phyloP scores from a whole-genome alignment of 345 rosid species.

The Aethionema arabicum region DNA sequence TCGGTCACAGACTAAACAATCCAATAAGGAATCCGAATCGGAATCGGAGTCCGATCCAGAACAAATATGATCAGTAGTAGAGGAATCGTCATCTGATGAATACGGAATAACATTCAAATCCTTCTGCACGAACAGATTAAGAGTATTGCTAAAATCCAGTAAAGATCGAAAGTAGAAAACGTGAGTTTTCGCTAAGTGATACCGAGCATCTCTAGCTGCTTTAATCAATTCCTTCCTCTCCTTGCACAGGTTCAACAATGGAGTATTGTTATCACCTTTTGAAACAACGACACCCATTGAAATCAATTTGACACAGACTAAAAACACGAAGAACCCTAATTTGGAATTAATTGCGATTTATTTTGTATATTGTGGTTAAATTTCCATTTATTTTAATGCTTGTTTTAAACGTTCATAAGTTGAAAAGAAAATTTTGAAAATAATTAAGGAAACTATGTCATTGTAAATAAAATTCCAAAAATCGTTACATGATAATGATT shows the following conservation, averaged over 20 bases:
- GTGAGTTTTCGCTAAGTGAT: conserved; percentile 36
- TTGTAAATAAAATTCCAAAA: too few relatives aligned
- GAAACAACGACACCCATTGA: conserved; percentile 30
- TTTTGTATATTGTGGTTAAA: neutral
- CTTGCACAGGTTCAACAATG: conserved; percentile 39
- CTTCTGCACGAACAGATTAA: conserved; percentile 35
- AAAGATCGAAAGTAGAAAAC: conserved; percentile 37
- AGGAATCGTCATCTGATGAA: conserved; percentile 29
- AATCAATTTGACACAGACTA: neutral
- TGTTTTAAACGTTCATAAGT: too few relatives aligned
- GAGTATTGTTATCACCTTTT: conserved; percentile 28
- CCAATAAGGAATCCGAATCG: conserved; percentile 12
- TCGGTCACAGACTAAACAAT: conserved; percentile 6
- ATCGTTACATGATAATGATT: too few relatives aligned
- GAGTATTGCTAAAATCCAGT: conserved; percentile 26
- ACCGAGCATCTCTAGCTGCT: conserved; percentile 35
- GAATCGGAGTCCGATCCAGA: conserved; percentile 21
- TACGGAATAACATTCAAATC: conserved; percentile 25
- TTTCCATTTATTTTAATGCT: too few relatives aligned
- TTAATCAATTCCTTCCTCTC: conserved; percentile 40
- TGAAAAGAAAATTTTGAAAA: too few relatives aligned
- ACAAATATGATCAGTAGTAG: conserved; percentile 25
- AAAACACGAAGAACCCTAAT: conserved; percentile 21
- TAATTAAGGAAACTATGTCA: too few relatives aligned
- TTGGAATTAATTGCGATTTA: neutral